A percentile compares a stretch with the other conserved stretches of the same genome.
These are phyloP conservation scores for Clavispora carvajalis DNA, from an alignment of 805 yeast genomes.

Conservation along the genomic window DNA sequence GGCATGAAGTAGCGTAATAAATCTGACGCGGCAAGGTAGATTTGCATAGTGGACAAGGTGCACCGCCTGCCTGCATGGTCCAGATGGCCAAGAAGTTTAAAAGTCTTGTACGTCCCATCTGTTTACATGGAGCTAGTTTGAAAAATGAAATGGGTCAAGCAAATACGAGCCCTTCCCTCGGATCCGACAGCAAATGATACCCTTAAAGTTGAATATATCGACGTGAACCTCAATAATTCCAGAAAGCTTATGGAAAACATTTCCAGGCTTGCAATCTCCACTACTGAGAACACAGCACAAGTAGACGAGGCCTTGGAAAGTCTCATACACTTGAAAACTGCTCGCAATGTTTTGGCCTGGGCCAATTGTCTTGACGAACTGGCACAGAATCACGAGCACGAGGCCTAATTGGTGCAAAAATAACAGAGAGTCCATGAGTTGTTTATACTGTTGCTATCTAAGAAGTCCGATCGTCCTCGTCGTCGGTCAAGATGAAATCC, in stretches of 20 bases:
- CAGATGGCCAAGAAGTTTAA: no score
- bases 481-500: constrained; percentile 14
- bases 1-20: no score
- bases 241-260: constrained; percentile 26
- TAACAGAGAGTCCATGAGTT: neutral
- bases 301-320: constrained; percentile 4
- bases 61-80: no score
- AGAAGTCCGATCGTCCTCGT: constrained; percentile 4
- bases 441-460: neutral
- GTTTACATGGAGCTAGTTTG: no score
- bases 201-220: constrained; percentile 32
- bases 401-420: no score
- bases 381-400: no score
- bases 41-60: no score
- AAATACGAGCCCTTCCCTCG: constrained; percentile 31
- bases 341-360: constrained; percentile 11
- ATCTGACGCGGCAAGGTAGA: no score
- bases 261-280: constrained; percentile 7
- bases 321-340: constrained; percentile 6
- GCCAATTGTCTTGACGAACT: constrained; percentile 7
- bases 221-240: constrained; percentile 34
- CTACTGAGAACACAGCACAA: constrained; percentile 1
- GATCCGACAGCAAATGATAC: constrained; percentile 27
- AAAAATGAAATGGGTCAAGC: constrained; percentile 19
- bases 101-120: no score